phyloP scores from a whole-genome alignment of 192 early-diverging fungal genomes.

The Umbelopsis sp. region DNA sequence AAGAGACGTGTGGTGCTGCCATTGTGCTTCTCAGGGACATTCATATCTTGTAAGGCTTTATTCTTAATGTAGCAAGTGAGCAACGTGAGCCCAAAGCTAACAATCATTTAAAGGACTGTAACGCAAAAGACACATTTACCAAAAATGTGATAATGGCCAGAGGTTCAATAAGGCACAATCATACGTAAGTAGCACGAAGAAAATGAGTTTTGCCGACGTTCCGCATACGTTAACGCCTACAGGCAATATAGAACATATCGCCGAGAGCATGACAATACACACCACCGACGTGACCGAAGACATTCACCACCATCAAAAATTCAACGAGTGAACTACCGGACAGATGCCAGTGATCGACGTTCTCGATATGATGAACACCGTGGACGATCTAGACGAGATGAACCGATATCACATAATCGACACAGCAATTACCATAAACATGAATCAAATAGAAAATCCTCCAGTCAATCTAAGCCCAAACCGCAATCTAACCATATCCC shows the following conservation, averaged over 20 bases:
- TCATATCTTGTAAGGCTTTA: slow-evolving; percentile 12
- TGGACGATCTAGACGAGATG: not conserved
- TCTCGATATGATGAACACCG: not conserved
- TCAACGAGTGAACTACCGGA: not conserved
- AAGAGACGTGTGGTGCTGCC: slow-evolving; percentile 1
- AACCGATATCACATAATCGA: not conserved
- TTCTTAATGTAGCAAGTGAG: not conserved
- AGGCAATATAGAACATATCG: not conserved
- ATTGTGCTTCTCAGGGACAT: slow-evolving; percentile 5
- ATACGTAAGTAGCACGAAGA: not conserved
- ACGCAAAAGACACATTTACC: slow-evolving; percentile 2
- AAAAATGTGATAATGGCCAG: not conserved
- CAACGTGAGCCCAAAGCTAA: not conserved
- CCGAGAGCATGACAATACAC: not conserved
- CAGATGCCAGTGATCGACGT: not conserved
- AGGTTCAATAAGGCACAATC: not conserved
- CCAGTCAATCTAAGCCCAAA: not conserved
- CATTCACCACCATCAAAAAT: not conserved
- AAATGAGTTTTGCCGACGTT: not conserved
- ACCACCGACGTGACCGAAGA: not conserved
- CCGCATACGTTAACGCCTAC: not conserved
- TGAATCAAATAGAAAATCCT: not conserved
- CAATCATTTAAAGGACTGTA: not conserved
- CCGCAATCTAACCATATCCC: not conserved
- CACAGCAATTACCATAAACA: not conserved